Conservation (phyloP, 108 stramenopile species). For the Mayamaea pseudoterrestris region DNA sequence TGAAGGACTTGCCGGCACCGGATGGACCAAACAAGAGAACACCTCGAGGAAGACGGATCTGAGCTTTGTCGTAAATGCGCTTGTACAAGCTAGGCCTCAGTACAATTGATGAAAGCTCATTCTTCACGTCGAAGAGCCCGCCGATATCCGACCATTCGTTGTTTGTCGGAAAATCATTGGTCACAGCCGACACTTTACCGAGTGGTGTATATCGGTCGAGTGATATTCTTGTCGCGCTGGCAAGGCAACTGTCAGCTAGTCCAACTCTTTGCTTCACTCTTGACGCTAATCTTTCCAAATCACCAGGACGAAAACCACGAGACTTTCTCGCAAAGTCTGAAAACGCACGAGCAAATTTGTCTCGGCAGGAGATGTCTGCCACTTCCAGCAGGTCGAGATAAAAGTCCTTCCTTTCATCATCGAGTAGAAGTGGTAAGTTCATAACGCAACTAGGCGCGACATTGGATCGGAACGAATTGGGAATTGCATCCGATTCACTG, state of each 20-base stretch:
- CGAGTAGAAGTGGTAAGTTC: background rate
- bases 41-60: constrained; percentile 57
- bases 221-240: background rate
- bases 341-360: background rate
- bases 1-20: constrained; percentile 70
- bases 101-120: constrained; percentile 37
- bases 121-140: constrained; percentile 58
- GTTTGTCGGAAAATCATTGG: background rate
- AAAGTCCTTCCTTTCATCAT: background rate
- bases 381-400: background rate
- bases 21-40: constrained; percentile 65
- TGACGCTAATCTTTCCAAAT: constrained; percentile 36
- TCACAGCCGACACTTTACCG: constrained; percentile 7
- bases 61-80: constrained; percentile 48
- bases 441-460: background rate
- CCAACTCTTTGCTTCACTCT: constrained; percentile 15
- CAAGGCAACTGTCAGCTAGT: background rate
- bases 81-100: constrained; percentile 58
- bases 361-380: background rate
- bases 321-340: constrained; percentile 7
- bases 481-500: background rate
- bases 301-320: constrained; percentile 46
- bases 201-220: constrained; percentile 14
- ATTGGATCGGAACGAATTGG: background rate
- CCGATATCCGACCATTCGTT: constrained; percentile 52